Base-by-base conservation (phyloP, 257 asterid species). In the Anisodus acutangulus region DNA sequence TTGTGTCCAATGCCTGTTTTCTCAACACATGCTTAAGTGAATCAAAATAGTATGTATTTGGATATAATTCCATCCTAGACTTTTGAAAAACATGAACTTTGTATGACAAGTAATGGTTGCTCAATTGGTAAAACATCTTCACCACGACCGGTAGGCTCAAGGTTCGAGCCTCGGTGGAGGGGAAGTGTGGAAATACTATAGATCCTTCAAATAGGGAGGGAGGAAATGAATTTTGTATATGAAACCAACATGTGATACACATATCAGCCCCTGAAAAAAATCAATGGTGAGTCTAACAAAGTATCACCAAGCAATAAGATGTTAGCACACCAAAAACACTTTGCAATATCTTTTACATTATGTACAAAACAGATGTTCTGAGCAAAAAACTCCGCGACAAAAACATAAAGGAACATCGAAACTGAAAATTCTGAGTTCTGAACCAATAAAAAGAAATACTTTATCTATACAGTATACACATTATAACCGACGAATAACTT, bases 351-450 rank as follows among this genome's bases (percentile, higher is more conserved):
- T 53, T 26, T 51, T 7, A 53, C 47, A 51, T 53, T 31, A 51
- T 76, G 64, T 76, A 76, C 81, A 53, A 51, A 51, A 51, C 47
- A 51, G 47, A 53, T 7, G 45, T 76, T 51, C 47, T 76, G 81
- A 76, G 13, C 9, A 26, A 76, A 53, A 51, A 19, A 76, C 6
- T 51, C 22, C 45, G 39, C 3, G 55, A 51, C 45, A 49, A 51
- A 51, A 41, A 51, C 47, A 76, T 3, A 49, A 72, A 74, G 22
- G 19, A 74, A 49, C 60, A 6, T 5, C 19, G 19, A 72, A 72
- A 47, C 45, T 45, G 55, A 45, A 45, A 2, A n/a, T n/a, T 45
- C 80, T 45, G 59, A 47, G 58, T n/a, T n/a, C 4, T 72, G n/a
- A 45, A 72, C 59, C n/a, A n/a, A 45, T n/a, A 17, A 19, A 67